A percentile compares a stretch with the other conserved stretches of the same genome.
Evolutionary conservation across 352 stramenopile species (phyloP).

Genomic region (Labyrinthula sp.): DNA sequence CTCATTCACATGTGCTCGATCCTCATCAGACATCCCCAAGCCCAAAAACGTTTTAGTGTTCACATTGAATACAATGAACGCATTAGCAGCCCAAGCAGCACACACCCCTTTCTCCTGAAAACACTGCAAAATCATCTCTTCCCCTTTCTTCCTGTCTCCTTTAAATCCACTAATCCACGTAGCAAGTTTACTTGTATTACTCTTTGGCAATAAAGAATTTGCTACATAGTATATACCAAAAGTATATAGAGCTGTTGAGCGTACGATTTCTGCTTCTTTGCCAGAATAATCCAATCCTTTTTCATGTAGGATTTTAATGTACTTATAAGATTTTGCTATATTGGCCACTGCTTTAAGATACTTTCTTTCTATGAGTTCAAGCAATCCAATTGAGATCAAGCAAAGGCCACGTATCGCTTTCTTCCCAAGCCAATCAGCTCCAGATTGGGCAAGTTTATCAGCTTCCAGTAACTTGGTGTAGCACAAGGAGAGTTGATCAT

Average conservation of each 20-base stretch:
- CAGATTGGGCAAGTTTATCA: slow-evolving; percentile 8
- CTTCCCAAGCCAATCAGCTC: slow-evolving; percentile 20
- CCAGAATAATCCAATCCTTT: slow-evolving; percentile 5
- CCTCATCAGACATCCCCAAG: neutral
- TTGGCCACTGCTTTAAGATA: slow-evolving; percentile 16
- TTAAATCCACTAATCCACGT: slow-evolving; percentile 8
- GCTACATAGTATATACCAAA: slow-evolving; percentile 16
- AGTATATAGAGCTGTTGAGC: slow-evolving; percentile 11
- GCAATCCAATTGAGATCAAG: slow-evolving; percentile 3
- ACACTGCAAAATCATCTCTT: slow-evolving; percentile 13
- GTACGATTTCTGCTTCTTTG: slow-evolving; percentile 17
- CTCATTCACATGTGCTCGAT: neutral
- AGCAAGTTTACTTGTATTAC: slow-evolving; percentile 13
- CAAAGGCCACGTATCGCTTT: slow-evolving; percentile 14
- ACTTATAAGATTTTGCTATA: slow-evolving; percentile 13
- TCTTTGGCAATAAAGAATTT: slow-evolving; percentile 6
- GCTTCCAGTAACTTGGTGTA: slow-evolving; percentile 6
- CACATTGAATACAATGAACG: slow-evolving; percentile 9
- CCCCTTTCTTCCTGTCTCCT: slow-evolving; percentile 8
- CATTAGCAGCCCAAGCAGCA: slow-evolving; percentile 8
- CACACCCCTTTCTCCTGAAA: slow-evolving; percentile 14
- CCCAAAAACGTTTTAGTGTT: slow-evolving; percentile 22
- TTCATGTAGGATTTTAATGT: slow-evolving; percentile 11
- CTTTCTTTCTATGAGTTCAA: slow-evolving; percentile 9
- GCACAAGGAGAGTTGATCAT: slow-evolving; percentile 18